Base-by-base conservation (phyloP, 768 basidiomycete species). In the Mycena crocata region DNA sequence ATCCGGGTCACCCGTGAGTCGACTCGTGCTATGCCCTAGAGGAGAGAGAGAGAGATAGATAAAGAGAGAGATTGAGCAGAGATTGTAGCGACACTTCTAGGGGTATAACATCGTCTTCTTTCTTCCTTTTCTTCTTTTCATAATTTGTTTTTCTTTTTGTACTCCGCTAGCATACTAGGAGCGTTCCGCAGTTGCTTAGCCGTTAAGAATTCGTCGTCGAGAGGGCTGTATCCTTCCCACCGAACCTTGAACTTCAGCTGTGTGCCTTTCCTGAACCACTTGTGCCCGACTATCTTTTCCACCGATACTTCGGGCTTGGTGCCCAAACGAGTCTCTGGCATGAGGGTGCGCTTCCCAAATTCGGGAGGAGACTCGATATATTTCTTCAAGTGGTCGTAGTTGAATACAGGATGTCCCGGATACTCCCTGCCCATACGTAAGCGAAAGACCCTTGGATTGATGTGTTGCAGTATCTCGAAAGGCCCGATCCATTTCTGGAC, bases 341-440 rank as follows among this genome's bases (percentile, higher is more conserved):
- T 10, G 9, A 37, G 9, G 15, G 46, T 17, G 3, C 59, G 17
- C 19, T 42, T 28, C 3, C 59, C 59, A 4, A 51, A 42, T 31
- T 51, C 39, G 2, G 15, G 28, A 0, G 35, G 35, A 2, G 37
- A 51, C 24, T 55, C 52, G 17, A 39, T 37, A n/a, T 57, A 57
- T 24, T 57, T 57, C 40, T 57, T 57, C 40, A 57, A 44, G 40
- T 57, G 55, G 15, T 55, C 35, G 4, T 30, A 24, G 23, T 55
- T 55, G 35, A 55, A 39, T 1, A 55, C 17, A 2, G 52, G 52
- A 13, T 30, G 23, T 1, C 52, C 52, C 26, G 55, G 55, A 26
- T 56, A 56, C 13, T 42, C 30, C 14, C 44, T 19, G 39, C 26
- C 44, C 39, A 56, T 42, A 14, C 30, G 9, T 17, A 56, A 26